These are phyloP conservation scores for Irpex sp. DNA, from an alignment of 1,284 basidiomycete genomes.

Conservation along the genomic window DNA sequence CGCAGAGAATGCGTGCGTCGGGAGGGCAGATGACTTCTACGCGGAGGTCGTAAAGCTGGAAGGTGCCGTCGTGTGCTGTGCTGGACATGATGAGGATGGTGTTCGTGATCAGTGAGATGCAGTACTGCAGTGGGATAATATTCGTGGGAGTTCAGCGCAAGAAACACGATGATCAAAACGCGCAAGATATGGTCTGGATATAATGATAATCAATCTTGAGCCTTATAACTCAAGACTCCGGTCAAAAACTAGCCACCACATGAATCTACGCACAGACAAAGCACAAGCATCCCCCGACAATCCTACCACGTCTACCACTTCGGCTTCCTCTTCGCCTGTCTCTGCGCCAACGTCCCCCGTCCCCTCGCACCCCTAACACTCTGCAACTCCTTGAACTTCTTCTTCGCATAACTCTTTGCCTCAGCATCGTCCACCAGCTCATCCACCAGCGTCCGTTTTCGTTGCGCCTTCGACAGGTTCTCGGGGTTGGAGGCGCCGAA, in stretches of 20 bases:
- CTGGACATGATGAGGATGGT: not conserved
- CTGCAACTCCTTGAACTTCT: constrained; percentile 92
- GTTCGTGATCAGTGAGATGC: too few species aligned
- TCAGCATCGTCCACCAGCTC: constrained; percentile 91
- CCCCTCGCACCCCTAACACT: constrained; percentile 77
- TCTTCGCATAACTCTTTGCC: constrained; percentile 90
- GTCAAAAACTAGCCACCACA: not conserved
- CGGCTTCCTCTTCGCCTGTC: constrained; percentile 65
- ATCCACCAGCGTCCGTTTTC: constrained; percentile 89
- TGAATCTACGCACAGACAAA: not conserved
- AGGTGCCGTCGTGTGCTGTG: constrained; percentile 47
- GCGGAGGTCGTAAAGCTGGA: constrained; percentile 67
- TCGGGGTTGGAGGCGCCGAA: constrained; percentile 81
- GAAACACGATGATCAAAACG: too few species aligned
- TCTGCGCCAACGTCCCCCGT: constrained; percentile 77
- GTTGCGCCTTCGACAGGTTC: constrained; percentile 73
- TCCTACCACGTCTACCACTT: constrained; percentile 82
- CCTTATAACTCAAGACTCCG: not conserved
- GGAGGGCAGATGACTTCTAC: constrained; percentile 68
- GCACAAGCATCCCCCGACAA: not conserved
- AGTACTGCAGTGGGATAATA: too few species aligned
- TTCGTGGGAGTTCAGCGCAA: too few species aligned
- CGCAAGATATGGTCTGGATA: not conserved
- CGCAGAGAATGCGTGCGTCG: constrained; percentile 61
- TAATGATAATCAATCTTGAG: not conserved